These are phyloP conservation scores for Symmetrospora coprosmae DNA, from an alignment of 768 basidiomycete genomes.

Conservation along the genomic window DNA sequence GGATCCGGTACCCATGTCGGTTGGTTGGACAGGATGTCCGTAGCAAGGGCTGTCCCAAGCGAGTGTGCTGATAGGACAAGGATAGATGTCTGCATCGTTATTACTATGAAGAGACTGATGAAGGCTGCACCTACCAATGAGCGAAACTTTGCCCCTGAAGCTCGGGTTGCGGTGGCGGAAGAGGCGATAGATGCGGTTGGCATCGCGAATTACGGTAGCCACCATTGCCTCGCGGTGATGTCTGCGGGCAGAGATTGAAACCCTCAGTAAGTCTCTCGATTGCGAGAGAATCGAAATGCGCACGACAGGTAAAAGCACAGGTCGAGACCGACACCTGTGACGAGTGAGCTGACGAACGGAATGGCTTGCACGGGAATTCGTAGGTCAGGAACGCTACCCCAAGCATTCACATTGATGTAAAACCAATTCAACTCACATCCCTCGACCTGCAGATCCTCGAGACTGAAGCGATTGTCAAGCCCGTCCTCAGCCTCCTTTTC, in stretches of 20 bases:
- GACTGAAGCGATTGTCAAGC: slow-evolving; percentile 25
- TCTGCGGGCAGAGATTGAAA: background rate
- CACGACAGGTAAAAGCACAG: slow-evolving; percentile 28
- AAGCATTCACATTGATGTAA: background rate
- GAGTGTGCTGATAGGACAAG: slow-evolving; percentile 28
- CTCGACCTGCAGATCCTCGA: slow-evolving; percentile 23
- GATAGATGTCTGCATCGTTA: background rate
- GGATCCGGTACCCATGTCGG: slow-evolving; percentile 24
- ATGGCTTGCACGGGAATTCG: slow-evolving; percentile 26
- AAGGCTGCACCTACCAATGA: slow-evolving; percentile 28
- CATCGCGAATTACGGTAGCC: slow-evolving; percentile 27
- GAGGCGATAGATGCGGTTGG: slow-evolving; percentile 31
- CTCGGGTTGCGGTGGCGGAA: slow-evolving; percentile 31
- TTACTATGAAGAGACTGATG: background rate
- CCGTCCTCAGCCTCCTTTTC: slow-evolving; percentile 25
- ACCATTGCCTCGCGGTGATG: slow-evolving; percentile 32
- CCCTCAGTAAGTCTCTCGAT: background rate
- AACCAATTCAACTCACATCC: background rate
- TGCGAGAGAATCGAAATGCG: background rate
- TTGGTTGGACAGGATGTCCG: slow-evolving; percentile 30
- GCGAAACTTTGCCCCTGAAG: slow-evolving; percentile 30
- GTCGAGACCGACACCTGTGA: slow-evolving; percentile 29
- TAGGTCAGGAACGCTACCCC: background rate
- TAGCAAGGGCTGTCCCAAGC: slow-evolving; percentile 27
- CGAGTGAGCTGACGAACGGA: slow-evolving; percentile 28